Evolutionary conservation across 2,329 filamentous ascomycete genomes (phyloP).

Genomic region (Cercospora beticola): DNA sequence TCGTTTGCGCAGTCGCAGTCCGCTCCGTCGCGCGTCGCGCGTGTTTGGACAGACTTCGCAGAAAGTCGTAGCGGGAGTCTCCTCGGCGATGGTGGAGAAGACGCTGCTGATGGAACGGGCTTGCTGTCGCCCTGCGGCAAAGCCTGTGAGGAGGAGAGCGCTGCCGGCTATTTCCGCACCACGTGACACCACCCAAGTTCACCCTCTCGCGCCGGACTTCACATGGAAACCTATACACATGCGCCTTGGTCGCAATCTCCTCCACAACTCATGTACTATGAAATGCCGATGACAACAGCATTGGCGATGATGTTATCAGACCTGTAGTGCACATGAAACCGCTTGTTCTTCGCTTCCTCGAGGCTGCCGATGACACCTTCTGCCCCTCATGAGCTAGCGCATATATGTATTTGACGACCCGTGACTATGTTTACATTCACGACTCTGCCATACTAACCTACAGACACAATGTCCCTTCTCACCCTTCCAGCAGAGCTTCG

Average conservation of each 20-base stretch:
- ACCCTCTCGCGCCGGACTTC: neutral
- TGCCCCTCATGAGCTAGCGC: conserved; percentile 7
- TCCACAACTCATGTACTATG: neutral
- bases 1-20: conserved; percentile 6
- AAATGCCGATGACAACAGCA: neutral
- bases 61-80: conserved; percentile 13
- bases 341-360: neutral
- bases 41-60: conserved; percentile 10
- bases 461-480: conserved; percentile 20
- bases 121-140: conserved; percentile 7
- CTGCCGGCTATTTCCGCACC: neutral
- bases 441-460: neutral
- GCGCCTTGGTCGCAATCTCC: neutral
- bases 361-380: neutral
- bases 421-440: neutral
- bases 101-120: conserved; percentile 9
- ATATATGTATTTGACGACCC: neutral
- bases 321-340: neutral
- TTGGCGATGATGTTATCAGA: neutral
- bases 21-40: conserved; percentile 9
- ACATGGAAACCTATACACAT: neutral
- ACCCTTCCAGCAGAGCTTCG: conserved; percentile 23
- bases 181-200: neutral
- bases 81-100: conserved; percentile 17
- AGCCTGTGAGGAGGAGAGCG: conserved; percentile 1